phyloP scores from a whole-genome alignment of 805 yeast genomes.

The Tetrapisispora fleetii region DNA sequence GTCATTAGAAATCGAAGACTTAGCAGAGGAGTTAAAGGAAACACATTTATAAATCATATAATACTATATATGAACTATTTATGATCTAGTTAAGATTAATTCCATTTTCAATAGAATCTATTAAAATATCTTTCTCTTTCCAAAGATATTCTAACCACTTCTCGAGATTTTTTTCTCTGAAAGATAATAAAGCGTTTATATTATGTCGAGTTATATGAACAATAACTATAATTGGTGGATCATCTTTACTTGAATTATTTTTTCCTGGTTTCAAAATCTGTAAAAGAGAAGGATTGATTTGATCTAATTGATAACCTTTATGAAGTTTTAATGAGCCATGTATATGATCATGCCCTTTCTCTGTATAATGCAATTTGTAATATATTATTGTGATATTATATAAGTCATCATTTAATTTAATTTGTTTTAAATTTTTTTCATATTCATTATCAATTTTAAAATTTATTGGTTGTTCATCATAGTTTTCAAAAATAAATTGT shows the following conservation, averaged over 20 bases:
- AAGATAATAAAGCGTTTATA: slow-evolving; percentile 39
- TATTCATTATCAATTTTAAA: not conserved
- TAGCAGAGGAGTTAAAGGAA: slow-evolving; percentile 51
- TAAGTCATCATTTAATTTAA: slow-evolving; percentile 12
- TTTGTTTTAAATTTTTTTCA: not conserved
- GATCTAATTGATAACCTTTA: slow-evolving; percentile 23
- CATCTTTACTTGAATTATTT: not conserved
- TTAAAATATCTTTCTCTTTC: slow-evolving; percentile 54
- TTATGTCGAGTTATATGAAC: slow-evolving; percentile 37
- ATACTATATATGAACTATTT: not conserved
- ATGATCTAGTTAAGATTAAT: slow-evolving; percentile 12
- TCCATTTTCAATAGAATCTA: slow-evolving; percentile 33
- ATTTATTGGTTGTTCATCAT: not conserved
- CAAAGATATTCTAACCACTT: slow-evolving; percentile 71
- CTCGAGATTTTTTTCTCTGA: slow-evolving; percentile 47
- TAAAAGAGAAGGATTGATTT: slow-evolving; percentile 25
- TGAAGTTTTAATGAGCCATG: slow-evolving; percentile 12
- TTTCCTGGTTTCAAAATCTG: slow-evolving; percentile 17
- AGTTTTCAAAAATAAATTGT: not conserved
- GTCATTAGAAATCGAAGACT: slow-evolving; percentile 31
- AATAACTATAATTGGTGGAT: slow-evolving; percentile 30
- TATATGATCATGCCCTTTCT: slow-evolving; percentile 16
- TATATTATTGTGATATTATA: slow-evolving; percentile 32
- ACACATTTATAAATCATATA: slow-evolving; percentile 32
- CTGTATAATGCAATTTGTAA: slow-evolving; percentile 24